Evolutionary conservation across 2,329 filamentous ascomycete species (phyloP).

Genomic region (Cladophialophora exuberans): DNA sequence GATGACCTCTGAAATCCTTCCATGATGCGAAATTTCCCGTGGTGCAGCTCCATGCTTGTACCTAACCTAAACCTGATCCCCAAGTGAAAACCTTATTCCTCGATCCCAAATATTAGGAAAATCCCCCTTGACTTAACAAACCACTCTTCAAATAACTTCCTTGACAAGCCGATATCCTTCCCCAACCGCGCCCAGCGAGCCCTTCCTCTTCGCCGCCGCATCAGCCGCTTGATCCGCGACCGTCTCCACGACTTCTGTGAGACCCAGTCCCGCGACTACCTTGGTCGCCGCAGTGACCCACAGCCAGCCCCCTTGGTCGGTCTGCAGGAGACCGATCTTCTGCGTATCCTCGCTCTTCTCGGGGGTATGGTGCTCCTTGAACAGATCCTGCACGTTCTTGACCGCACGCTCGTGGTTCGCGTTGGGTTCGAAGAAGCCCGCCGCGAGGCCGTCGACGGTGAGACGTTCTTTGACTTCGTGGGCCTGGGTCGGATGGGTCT

Average conservation of each 20-base stretch:
- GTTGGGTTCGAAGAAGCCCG: slow-evolving; percentile 26
- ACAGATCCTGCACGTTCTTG: slow-evolving; percentile 17
- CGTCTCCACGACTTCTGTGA: neutral
- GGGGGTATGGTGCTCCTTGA: slow-evolving; percentile 18
- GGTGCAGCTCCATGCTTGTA: too few relatives aligned
- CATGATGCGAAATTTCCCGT: too few relatives aligned
- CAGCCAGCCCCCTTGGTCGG: slow-evolving; percentile 21
- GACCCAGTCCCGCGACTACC: neutral
- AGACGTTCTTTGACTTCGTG: slow-evolving; percentile 30
- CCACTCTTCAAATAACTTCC: slow-evolving; percentile 4
- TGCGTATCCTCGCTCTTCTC: slow-evolving; percentile 17
- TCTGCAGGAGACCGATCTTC: slow-evolving; percentile 29
- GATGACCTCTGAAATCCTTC: too few relatives aligned
- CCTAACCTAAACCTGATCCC: too few relatives aligned
- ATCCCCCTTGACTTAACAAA: neutral
- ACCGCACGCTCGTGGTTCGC: slow-evolving; percentile 19
- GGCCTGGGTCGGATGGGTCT: slow-evolving; percentile 19
- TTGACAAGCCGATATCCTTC: slow-evolving; percentile 9
- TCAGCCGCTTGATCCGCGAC: slow-evolving; percentile 1
- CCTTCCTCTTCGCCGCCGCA: neutral
- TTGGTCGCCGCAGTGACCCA: slow-evolving; percentile 15
- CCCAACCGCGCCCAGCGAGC: neutral
- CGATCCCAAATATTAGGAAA: too few relatives aligned
- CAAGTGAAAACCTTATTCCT: too few relatives aligned
- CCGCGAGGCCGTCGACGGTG: slow-evolving; percentile 30